Conservation (phyloP, 2,329 filamentous ascomycete genomes). For the Lizonia empirigonia region DNA sequence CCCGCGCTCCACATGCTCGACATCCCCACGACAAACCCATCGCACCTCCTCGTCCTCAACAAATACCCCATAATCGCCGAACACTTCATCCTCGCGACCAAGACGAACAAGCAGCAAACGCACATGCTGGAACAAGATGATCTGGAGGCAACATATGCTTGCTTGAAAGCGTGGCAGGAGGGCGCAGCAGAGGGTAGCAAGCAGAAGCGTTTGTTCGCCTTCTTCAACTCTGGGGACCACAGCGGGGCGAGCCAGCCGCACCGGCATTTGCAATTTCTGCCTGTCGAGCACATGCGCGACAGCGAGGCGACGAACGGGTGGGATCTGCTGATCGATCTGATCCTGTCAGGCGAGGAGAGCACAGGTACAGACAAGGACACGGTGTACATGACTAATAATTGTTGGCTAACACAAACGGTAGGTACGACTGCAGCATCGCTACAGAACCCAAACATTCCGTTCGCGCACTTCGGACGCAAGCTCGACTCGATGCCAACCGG, state of each 20-base stretch:
- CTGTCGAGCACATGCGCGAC: conserved; percentile 66
- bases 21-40: conserved; percentile 50
- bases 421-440: conserved; percentile 8
- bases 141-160: conserved; percentile 65
- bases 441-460: conserved; percentile 50
- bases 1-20: conserved; percentile 60
- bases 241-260: conserved; percentile 76
- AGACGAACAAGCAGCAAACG: conserved; percentile 67
- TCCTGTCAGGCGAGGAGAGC: conserved; percentile 29
- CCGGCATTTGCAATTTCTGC: conserved; percentile 73
- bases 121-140: conserved; percentile 66
- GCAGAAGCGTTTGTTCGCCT: conserved; percentile 61
- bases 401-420: conserved; percentile 16
- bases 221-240: conserved; percentile 72
- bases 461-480: conserved; percentile 55
- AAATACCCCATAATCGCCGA: conserved; percentile 74
- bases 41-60: conserved; percentile 72
- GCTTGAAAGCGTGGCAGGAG: conserved; percentile 62
- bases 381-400: not conserved
- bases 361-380: conserved; percentile 5
- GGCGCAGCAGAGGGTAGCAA: conserved; percentile 19
- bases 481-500: conserved; percentile 51
- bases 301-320: conserved; percentile 48
- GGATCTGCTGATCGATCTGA: conserved; percentile 56
- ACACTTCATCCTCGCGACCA: conserved; percentile 75